Evolutionary conservation across 495 filamentous ascomycete genomes (phyloP).

Genomic region (Aspergillus leporis): DNA sequence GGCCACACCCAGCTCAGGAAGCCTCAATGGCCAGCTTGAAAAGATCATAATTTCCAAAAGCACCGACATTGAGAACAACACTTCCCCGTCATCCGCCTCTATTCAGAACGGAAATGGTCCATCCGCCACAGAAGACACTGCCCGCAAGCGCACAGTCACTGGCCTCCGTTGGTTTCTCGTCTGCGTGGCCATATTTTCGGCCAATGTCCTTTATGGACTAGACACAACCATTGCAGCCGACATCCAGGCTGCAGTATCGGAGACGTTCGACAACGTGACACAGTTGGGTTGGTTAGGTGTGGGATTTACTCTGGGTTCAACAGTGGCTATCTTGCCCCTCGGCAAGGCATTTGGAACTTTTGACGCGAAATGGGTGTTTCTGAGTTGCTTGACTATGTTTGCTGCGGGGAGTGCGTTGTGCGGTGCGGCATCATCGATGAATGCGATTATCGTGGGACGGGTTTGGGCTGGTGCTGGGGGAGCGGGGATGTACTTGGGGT

Average conservation of each 20-base stretch:
- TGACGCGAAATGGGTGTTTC: constrained; percentile 33
- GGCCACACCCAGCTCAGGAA: no score
- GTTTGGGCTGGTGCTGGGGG: constrained; percentile 41
- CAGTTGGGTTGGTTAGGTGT: constrained; percentile 24
- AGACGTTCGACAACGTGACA: constrained; percentile 24
- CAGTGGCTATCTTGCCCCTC: constrained; percentile 10
- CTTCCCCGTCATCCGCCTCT: no score
- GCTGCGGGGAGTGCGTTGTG: constrained; percentile 34
- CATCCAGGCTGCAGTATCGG: constrained; percentile 30
- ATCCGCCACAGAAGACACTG: no score
- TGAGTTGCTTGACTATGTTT: constrained; percentile 28
- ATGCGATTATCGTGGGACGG: constrained; percentile 35
- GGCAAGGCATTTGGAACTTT: constrained; percentile 21
- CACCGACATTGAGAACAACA: no score
- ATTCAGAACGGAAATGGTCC: no score
- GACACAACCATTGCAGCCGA: constrained; percentile 43
- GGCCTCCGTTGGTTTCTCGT: constrained; percentile 15
- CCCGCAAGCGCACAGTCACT: no score
- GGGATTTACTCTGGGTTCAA: constrained; percentile 21
- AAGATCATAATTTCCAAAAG: no score
- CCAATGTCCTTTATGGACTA: constrained; percentile 34
- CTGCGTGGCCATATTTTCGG: constrained; percentile 22
- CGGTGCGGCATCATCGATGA: constrained; percentile 34
- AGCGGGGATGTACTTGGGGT: constrained; percentile 51
- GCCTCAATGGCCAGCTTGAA: no score